A percentile compares a stretch with the other conserved stretches of the same genome.
These are phyloP conservation scores for Xerocomellus chrysenteron DNA, from an alignment of 768 basidiomycete species.

Conservation along the genomic window DNA sequence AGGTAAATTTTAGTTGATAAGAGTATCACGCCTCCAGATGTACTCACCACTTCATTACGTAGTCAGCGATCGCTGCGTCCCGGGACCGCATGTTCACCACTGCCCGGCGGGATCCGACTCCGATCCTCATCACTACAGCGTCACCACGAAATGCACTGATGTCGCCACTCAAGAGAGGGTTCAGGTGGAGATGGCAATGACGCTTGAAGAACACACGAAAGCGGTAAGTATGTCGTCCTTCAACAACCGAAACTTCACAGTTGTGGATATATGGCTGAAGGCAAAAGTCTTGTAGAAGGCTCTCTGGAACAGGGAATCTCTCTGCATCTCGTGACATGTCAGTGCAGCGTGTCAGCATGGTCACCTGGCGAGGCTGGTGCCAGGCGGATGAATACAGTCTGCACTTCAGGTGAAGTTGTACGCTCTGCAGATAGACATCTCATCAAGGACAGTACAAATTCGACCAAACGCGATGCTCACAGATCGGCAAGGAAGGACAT, in stretches of 20 bases:
- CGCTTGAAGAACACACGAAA: conserved; percentile 14
- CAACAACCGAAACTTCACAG: not conserved
- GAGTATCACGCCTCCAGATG: not conserved
- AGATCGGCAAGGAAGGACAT: no score
- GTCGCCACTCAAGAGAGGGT: not conserved
- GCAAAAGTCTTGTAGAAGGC: not conserved
- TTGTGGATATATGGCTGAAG: conserved; percentile 12
- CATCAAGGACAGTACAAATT: no score
- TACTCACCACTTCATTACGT: no score
- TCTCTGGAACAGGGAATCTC: conserved; percentile 3
- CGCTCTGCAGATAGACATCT: no score
- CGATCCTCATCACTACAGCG: conserved; percentile 5
- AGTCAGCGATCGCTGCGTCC: no score
- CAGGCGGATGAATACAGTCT: conserved; percentile 1
- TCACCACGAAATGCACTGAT: not conserved
- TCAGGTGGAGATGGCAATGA: not conserved
- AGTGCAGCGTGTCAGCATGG: not conserved
- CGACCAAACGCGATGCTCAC: no score
- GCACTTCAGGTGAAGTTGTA: not conserved
- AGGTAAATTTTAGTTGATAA: not conserved
- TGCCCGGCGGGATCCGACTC: not conserved
- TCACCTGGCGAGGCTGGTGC: not conserved
- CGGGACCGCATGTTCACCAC: no score
- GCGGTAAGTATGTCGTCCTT: not conserved
- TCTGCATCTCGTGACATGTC: not conserved